Base-by-base conservation (phyloP, 2,329 filamentous ascomycete species). In the Berkeleyomyces rouxiae region DNA sequence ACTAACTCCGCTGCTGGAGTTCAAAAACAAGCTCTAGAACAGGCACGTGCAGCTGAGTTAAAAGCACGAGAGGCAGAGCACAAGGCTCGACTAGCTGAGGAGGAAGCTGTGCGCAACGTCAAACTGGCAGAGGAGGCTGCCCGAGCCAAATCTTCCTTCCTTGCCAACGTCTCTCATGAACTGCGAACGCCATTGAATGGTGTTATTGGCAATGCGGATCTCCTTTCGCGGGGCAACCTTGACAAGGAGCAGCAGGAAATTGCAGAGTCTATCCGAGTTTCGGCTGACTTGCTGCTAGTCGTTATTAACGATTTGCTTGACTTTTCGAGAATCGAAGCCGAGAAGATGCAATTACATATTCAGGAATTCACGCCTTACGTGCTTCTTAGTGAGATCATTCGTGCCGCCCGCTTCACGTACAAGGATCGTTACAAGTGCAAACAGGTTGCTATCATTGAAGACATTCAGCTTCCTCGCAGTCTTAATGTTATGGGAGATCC, bases 301-400 rank as follows among this genome's bases (percentile, higher is more conserved):
- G 89, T 96, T 58, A 96, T 96, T 74, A 96, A 96, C 70, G 92
- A 97, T 70, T 96, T 96, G 61, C 78, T 96, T 3, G 92, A 97
- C 73, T 95, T 96, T 71, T 96, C 90, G 37, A 95, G 95, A 72
- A 90, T 93, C 76, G 90, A 95, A 71, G 89, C 87, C 2, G 88
- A 91, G 68, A 86, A 90, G 71, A 85, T 95, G 76, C 90, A 93
- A 70, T 81, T 91, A 1, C 88, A 88, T 70, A 79, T 85, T 64
- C 84, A 84, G 62, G 82, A 82, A 6, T 86, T 86, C 72, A 85
- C 84, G 67, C 82, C 83, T 0, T 79, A 82, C 67, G 82, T 85
- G 69, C 84, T 85, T 79, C 78, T 86, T 44, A 78, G 81, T 3
- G 83, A 86, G 69, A 82, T 86, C 9, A 82, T 86, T 13, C 77